A percentile compares a stretch with the other conserved stretches of the same genome.
Conservation (phyloP, 257 asterid genomes). For the Euphrasia confusa region DNA sequence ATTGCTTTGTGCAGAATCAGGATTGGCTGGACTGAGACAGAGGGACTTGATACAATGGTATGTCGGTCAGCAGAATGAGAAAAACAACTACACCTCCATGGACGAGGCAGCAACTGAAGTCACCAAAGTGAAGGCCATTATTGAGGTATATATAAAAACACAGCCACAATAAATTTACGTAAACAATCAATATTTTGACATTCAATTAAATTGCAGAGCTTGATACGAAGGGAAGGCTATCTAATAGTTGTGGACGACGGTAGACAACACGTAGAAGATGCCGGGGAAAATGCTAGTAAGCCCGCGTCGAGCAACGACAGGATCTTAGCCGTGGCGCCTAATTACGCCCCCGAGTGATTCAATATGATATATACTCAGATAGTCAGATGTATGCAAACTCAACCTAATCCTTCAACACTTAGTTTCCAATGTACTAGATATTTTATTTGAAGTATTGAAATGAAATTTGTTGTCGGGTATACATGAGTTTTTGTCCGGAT, state of each 20-base stretch:
- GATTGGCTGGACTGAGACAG: slow-evolving; percentile 85
- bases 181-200: not conserved
- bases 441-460: too few species aligned
- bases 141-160: slow-evolving; percentile 46
- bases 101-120: slow-evolving; percentile 86
- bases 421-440: not conserved
- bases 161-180: not conserved
- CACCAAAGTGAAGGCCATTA: slow-evolving; percentile 72
- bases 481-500: too few species aligned
- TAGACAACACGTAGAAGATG: slow-evolving; percentile 47
- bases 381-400: not conserved
- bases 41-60: slow-evolving; percentile 89
- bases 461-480: too few species aligned
- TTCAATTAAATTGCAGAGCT: slow-evolving; percentile 44
- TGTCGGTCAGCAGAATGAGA: slow-evolving; percentile 73
- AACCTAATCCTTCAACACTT: not conserved
- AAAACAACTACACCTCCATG: slow-evolving; percentile 56
- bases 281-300: slow-evolving; percentile 42
- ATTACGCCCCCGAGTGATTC: slow-evolving; percentile 60
- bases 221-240: slow-evolving; percentile 84
- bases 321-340: slow-evolving; percentile 86
- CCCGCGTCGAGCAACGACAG: slow-evolving; percentile 67
- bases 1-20: slow-evolving; percentile 41
- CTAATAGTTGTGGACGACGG: slow-evolving; percentile 90
- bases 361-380: not conserved